Evolutionary conservation across 306 rosid species (phyloP), one percentile per base, ranked within the genome.

Genomic region (Castanea mollissima): DNA sequence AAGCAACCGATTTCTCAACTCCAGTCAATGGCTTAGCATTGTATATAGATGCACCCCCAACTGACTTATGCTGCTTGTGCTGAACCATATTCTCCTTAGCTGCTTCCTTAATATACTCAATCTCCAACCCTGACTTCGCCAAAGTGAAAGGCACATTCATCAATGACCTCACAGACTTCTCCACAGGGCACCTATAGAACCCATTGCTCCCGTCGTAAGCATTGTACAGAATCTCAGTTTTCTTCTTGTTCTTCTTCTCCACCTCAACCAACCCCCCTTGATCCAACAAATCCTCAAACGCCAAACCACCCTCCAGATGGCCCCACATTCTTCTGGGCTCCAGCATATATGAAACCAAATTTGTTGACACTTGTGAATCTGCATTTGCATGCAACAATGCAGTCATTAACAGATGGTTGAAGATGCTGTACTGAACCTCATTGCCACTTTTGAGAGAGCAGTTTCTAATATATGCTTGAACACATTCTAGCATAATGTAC

Each of bases 11-110:
- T 83, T 90, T 93, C 73, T 95, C 93, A 79, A 93, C 97, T 9
- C 99, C 97, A 82, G 98, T 92, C 87, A 93, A 85, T 34, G 99
- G 94, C 99, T 93, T 93, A 7, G 99, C 99, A 81, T 95, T 91
- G 83, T 95, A 93, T 34, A 95, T 95, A 0, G 99, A 95, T 70
- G 98, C 99, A 0, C 99, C 99, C 60, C 99, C 99, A 67, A 93
- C 96, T 0, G 98, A 93, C 74, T 98, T 89, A 67, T 95, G 99
- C 5, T 97, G 97, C 88, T 95, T 95, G 16, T 91, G 99, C 87
- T 95, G 97, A 59, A 95, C 83, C 99, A 95, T 95, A 79, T 86
- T 89, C 80, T 95, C 94, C 84, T 89, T 87, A 0, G 96, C 90
- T 34, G 99, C 98, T 81, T 95, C 99, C 91, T 95, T 95, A 34